phyloP scores from a whole-genome alignment of 306 rosid species.

The Prunus dulcis region DNA sequence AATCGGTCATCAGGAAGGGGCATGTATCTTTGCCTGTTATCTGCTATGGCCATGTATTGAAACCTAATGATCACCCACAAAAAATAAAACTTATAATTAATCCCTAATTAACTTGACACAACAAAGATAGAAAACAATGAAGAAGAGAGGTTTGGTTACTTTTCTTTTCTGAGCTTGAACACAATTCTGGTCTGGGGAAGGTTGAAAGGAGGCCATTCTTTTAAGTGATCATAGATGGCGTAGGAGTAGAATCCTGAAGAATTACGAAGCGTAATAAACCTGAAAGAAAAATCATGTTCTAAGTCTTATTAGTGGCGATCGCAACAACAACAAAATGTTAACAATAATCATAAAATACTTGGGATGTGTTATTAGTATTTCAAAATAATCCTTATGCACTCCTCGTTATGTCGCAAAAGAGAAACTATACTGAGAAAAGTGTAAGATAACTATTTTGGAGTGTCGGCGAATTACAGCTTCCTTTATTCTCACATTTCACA shows the following conservation, averaged over 20 bases:
- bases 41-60: constrained; percentile 72
- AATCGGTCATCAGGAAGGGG: constrained; percentile 81
- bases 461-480: too few relatives aligned
- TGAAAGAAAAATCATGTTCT: constrained; percentile 13
- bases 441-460: too few relatives aligned
- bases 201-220: constrained; percentile 87
- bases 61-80: constrained; percentile 45
- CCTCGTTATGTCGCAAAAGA: too few relatives aligned
- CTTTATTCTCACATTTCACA: too few relatives aligned
- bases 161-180: constrained; percentile 88
- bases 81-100: neutral
- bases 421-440: too few relatives aligned
- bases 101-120: too few relatives aligned
- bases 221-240: constrained; percentile 74
- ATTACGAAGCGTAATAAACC: constrained; percentile 81
- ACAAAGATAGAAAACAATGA: neutral
- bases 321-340: too few relatives aligned
- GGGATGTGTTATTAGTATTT: too few relatives aligned
- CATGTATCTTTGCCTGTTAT: constrained; percentile 78
- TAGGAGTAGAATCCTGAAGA: constrained; percentile 85
- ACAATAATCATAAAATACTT: too few relatives aligned
- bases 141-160: constrained; percentile 21
- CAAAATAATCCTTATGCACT: too few relatives aligned
- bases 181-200: constrained; percentile 80
- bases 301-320: neutral